Evolutionary conservation across 352 stramenopile species (phyloP).

Genomic region (Pythium dissotocum): DNA sequence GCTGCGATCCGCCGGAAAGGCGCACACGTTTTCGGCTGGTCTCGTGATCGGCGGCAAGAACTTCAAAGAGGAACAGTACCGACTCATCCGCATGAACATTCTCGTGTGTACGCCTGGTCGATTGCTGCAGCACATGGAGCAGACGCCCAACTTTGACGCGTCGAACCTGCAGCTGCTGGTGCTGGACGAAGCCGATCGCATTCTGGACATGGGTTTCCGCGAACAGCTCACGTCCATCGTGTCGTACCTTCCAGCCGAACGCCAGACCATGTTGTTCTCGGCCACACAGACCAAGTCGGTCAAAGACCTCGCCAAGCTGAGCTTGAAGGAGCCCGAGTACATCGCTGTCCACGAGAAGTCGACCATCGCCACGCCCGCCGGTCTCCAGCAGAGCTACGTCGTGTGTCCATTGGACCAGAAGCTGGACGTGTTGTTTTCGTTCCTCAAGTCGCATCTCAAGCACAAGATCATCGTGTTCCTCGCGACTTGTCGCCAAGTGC

Average conservation of each 20-base stretch:
- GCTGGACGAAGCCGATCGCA: slow-evolving; percentile 99
- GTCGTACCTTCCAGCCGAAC: slow-evolving; percentile 90
- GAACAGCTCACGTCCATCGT: slow-evolving; percentile 98
- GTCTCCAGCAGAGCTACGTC: slow-evolving; percentile 95
- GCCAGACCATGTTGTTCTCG: slow-evolving; percentile 98
- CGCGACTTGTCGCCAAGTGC: slow-evolving; percentile 95
- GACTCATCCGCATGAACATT: slow-evolving; percentile 96
- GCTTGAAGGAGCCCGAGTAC: slow-evolving; percentile 95
- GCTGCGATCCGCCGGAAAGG: slow-evolving; percentile 93
- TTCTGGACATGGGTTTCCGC: slow-evolving; percentile 99
- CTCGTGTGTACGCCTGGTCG: slow-evolving; percentile 97
- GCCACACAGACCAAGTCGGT: slow-evolving; percentile 98
- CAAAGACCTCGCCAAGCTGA: slow-evolving; percentile 95
- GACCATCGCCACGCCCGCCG: slow-evolving; percentile 89
- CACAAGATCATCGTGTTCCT: slow-evolving; percentile 99
- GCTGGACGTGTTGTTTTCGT: slow-evolving; percentile 97
- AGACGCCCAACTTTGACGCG: slow-evolving; percentile 96
- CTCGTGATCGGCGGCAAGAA: slow-evolving; percentile 97
- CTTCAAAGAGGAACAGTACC: slow-evolving; percentile 93
- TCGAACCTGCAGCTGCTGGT: slow-evolving; percentile 95
- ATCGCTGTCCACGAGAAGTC: slow-evolving; percentile 95
- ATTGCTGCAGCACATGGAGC: slow-evolving; percentile 98
- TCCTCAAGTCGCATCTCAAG: slow-evolving; percentile 98
- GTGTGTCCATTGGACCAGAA: slow-evolving; percentile 96
- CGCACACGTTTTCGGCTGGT: slow-evolving; percentile 95